These are phyloP conservation scores for Mycena galopus DNA, from an alignment of 768 basidiomycete genomes.

Conservation along the genomic window DNA sequence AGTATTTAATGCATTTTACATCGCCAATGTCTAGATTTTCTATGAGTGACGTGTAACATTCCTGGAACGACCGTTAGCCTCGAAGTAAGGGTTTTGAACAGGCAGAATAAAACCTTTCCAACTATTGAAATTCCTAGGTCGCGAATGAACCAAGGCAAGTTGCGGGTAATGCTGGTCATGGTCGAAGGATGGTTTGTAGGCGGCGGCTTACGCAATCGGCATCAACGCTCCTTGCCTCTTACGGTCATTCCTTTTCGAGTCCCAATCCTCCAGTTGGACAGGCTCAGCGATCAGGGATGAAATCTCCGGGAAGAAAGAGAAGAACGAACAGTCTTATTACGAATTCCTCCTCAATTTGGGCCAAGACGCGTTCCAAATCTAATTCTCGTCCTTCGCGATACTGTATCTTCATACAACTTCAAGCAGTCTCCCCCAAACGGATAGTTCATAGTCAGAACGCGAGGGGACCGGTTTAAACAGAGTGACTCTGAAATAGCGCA, in stretches of 20 bases:
- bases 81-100: not conserved
- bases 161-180: conserved; percentile 85
- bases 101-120: conserved; percentile 70
- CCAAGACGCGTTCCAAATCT: too few species aligned
- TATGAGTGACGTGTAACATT: conserved; percentile 92
- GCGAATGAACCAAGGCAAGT: conserved; percentile 87
- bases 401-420: too few species aligned
- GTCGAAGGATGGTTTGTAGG: conserved; percentile 34
- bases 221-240: not conserved
- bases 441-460: too few species aligned
- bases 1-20: conserved; percentile 89
- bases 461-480: too few species aligned
- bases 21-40: conserved; percentile 86
- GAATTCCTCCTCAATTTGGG: too few species aligned
- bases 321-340: too few species aligned
- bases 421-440: too few species aligned
- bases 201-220: not conserved
- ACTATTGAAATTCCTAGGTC: conserved; percentile 87
- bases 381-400: too few species aligned
- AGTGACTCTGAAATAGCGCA: too few species aligned
- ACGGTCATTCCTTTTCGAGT: not conserved
- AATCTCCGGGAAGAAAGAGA: too few species aligned
- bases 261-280: too few species aligned
- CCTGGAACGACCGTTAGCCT: conserved; percentile 56
- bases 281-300: too few species aligned